These are phyloP conservation scores for Lachnellula arida DNA, from an alignment of 2,329 filamentous ascomycete genomes.

Conservation along the genomic window DNA sequence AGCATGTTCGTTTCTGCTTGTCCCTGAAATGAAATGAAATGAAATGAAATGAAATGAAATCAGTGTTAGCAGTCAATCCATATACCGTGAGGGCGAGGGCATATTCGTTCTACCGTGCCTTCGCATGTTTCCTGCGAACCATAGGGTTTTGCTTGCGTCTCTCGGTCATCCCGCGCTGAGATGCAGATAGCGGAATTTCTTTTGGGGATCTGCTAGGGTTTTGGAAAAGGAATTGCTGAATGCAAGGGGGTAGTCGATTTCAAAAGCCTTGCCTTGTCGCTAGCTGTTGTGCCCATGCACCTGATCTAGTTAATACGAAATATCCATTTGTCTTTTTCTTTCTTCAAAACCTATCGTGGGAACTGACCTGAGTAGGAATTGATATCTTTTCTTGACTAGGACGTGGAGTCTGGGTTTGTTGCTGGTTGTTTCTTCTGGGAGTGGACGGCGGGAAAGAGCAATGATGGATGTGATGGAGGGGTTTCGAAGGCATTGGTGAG, in stretches of 20 bases:
- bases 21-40: neutral
- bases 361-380: constrained; percentile 45
- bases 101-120: neutral
- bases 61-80: neutral
- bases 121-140: constrained; percentile 29
- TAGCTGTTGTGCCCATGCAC: constrained; percentile 4
- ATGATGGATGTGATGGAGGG: constrained; percentile 47
- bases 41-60: neutral
- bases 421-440: constrained; percentile 35
- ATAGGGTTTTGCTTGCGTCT: constrained; percentile 36
- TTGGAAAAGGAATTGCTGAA: constrained; percentile 6
- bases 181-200: constrained; percentile 40
- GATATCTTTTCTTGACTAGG: constrained; percentile 43
- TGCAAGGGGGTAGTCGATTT: constrained; percentile 1
- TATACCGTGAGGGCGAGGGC: neutral
- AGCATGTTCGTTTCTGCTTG: constrained; percentile 5
- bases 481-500: constrained; percentile 47
- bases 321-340: no score
- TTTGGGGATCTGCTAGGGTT: constrained; percentile 7
- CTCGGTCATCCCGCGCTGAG: constrained; percentile 35
- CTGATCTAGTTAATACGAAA: neutral
- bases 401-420: constrained; percentile 6
- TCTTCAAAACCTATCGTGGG: no score
- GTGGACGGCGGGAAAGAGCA: constrained; percentile 44
- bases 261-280: constrained; percentile 3